Base-by-base conservation (phyloP, 2,329 filamentous ascomycete species). In the Colletotrichum trifolii region DNA sequence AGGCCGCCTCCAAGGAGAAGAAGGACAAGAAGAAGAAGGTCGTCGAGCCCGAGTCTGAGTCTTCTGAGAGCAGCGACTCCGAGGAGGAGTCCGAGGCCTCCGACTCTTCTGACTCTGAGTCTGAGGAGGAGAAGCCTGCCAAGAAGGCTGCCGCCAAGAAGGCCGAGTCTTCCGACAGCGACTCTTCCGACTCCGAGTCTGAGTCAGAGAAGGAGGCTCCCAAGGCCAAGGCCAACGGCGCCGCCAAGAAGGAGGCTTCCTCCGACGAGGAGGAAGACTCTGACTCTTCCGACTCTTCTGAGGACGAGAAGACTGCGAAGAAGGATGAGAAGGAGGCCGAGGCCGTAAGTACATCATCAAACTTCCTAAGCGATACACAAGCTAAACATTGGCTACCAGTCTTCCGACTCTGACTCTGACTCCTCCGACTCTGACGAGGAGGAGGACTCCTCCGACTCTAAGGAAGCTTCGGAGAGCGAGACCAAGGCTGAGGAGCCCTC, bases 1-100 rank as follows among this genome's bases (percentile, higher is more conserved):
- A 83, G 66, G 74, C 79, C 49, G 81, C 85, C 64, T 76, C 81
- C 70, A 87, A 87, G 78, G 81, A 82, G 69, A 72, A 80, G 68
- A 78, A 80, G 57, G 71, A 71, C 38, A 77, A 77, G 70, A 80
- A 80, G 73, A 76, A 78, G 69, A 68, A 67, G 69, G 70, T 42
- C 70, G 75, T 74, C 53, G 76, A 76, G 54, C 71, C 70, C 58
- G 74, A 73, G 36, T 75, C 73, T 33, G 71, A 70, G 39, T 69
- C 68, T 34, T 66, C 60, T 36, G 55, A 67, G 39, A 66, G 61
- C 55, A 64, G 52, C 42, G 52, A 60, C 4, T 54, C 57, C 17
- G 65, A 67, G 46, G 56, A 5, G 25, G 25, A 63, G 35, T 56
- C 52, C n/a, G 67, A 68, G 45, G 50, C 49, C 50, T 73, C 73